A percentile compares a stretch with the other conserved stretches of the same genome.
Evolutionary conservation across 202 grass and related monocot species (phyloP).

Genomic region (Panicum hallii): DNA sequence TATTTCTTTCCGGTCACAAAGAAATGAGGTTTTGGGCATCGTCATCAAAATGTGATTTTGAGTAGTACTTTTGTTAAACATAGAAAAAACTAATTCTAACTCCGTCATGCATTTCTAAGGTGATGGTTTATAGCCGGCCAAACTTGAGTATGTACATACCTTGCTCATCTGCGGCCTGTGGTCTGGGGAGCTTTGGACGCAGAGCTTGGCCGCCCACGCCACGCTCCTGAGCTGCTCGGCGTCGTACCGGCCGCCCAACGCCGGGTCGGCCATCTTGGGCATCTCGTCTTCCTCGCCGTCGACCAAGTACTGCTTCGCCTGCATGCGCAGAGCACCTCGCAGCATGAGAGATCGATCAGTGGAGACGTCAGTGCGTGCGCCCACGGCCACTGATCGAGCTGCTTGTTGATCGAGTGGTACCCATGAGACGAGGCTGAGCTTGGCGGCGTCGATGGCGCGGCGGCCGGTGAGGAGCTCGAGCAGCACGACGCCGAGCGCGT

Average conservation of each 20-base stretch:
- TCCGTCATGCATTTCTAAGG: too few relatives aligned
- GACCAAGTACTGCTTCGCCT: slow-evolving; percentile 61
- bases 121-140: too few relatives aligned
- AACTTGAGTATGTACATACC: too few relatives aligned
- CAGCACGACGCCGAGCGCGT: slow-evolving; percentile 72
- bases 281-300: slow-evolving; percentile 40
- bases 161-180: slow-evolving; percentile 69
- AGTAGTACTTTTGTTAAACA: too few relatives aligned
- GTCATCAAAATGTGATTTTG: too few relatives aligned
- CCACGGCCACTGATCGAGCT: too few relatives aligned
- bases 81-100: too few relatives aligned
- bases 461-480: slow-evolving; percentile 80
- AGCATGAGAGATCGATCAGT: not conserved
- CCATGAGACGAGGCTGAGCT: slow-evolving; percentile 74
- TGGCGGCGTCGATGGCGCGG: too few relatives aligned
- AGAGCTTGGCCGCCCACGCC: slow-evolving; percentile 49
- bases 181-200: slow-evolving; percentile 52
- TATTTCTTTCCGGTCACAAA: too few relatives aligned
- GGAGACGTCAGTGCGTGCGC: too few relatives aligned
- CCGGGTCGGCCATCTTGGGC: slow-evolving; percentile 64
- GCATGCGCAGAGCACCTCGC: not conserved
- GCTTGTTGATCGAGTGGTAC: slow-evolving; percentile 9
- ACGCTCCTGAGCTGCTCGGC: slow-evolving; percentile 53
- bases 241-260: slow-evolving; percentile 60
- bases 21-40: too few relatives aligned